phyloP scores from a whole-genome alignment of 2,329 filamentous ascomycete species.

The Fusarium sp. region DNA sequence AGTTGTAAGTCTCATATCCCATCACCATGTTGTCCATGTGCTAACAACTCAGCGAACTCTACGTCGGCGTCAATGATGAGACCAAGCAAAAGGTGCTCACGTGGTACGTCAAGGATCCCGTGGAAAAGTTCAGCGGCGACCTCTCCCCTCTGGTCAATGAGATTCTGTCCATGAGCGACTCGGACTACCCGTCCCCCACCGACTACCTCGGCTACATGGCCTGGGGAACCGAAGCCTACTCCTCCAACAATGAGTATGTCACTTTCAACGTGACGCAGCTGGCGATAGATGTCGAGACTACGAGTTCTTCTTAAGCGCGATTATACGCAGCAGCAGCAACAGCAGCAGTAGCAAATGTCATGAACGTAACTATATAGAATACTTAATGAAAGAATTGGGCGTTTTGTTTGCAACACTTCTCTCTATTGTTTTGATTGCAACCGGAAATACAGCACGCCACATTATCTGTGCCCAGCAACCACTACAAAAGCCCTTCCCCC shows the following conservation, averaged over 20 bases:
- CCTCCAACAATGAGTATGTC: slow-evolving; percentile 53
- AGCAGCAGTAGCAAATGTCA: not conserved
- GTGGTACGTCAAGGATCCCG: slow-evolving; percentile 56
- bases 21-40: not conserved
- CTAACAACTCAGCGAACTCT: slow-evolving; percentile 53
- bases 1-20: slow-evolving; percentile 53
- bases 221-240: slow-evolving; percentile 65
- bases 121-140: slow-evolving; percentile 60
- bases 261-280: slow-evolving; percentile 60
- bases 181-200: slow-evolving; percentile 51
- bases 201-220: slow-evolving; percentile 65
- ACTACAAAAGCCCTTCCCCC: not conserved
- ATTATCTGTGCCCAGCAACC: slow-evolving; percentile 6
- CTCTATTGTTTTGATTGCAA: slow-evolving; percentile 4
- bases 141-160: slow-evolving; percentile 58
- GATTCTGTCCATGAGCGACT: slow-evolving; percentile 50
- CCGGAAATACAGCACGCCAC: slow-evolving; percentile 1
- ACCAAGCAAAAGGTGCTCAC: slow-evolving; percentile 61
- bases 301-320: slow-evolving; percentile 3
- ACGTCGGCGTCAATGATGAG: slow-evolving; percentile 56
- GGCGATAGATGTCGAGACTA: slow-evolving; percentile 50
- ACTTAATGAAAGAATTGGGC: slow-evolving; percentile 29
- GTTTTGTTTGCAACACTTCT: slow-evolving; percentile 5
- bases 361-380: slow-evolving; percentile 32
- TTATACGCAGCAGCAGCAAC: not conserved